Evolutionary conservation across 345 rosid species (phyloP), one percentile per base, ranked within the genome.

Genomic region (Citrus sinensis): DNA sequence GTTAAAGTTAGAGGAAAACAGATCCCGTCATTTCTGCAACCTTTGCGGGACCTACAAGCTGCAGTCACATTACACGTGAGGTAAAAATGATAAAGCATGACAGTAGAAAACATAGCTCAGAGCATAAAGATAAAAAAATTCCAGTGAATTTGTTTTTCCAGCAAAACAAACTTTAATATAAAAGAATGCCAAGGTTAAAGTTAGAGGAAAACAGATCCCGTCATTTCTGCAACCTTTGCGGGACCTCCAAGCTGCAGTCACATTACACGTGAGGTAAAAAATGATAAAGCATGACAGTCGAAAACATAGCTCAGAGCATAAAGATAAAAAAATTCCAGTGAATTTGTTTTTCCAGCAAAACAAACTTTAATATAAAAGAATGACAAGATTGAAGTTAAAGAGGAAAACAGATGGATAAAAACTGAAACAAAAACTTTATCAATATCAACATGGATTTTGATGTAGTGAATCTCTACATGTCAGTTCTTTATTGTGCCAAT

Each of bases 41-140:
- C 80, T 88, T 94, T 63, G 90, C 97, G 78, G 98, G 99, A 81
- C 98, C 99, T 78, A 97, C 99, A 83, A 96, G 99, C 99, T 93
- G 90, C 87, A 84, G 34, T 68, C 77, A 62, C 71, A 73, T 58
- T 49, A 42, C 9, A 78, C 42, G 58, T 65, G 70, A 29, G 17
- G 64, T 84, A 27, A 27, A 27, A 79, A 58, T 11, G 49, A 71
- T 30, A 79, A 66, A 73, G 4, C 66, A 77, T 67, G 32, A 70
- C 39, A 49, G 58, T 20, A 4, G 39, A 55, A 42, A 64, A 27
- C 0, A 60, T 75, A 58, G n/a, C 30, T 11, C 14, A 8, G 27
- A 54, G 10, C 17, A 54, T 30, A 71, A 35, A 51, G 4, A 19
- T 42, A 27, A 29, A 71, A 19, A 51, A 30, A 29, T 29, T 54